Percentiles rank a stretch among this genome's conserved stretches.
Evolutionary conservation across 2,329 filamentous ascomycete genomes (phyloP).

Genomic region (Aspergillus fischeri): DNA sequence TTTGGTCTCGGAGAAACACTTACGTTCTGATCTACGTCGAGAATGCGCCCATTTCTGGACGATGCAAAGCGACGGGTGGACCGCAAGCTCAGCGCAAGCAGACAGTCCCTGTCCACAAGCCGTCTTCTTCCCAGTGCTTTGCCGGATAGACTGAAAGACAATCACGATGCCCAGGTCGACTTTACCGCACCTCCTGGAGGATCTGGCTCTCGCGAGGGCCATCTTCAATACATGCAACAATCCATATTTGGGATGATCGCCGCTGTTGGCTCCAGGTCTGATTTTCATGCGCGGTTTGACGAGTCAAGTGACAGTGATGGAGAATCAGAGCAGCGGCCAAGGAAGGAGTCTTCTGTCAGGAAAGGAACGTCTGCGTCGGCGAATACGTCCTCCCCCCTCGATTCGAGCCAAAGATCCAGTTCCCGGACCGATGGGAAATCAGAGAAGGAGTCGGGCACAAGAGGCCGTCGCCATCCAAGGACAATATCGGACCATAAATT

Average conservation of each 20-base stretch:
- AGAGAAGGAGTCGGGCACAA: constrained; percentile 14
- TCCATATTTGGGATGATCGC: constrained; percentile 91
- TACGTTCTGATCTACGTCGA: constrained; percentile 3
- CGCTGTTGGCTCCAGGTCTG: constrained; percentile 74
- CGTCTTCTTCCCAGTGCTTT: constrained; percentile 49
- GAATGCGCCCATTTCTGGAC: constrained; percentile 36
- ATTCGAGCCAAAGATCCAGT: constrained; percentile 2
- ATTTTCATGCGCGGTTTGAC: constrained; percentile 78
- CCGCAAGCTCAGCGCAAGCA: constrained; percentile 40
- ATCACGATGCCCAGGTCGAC: constrained; percentile 58
- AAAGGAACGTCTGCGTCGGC: constrained; percentile 6
- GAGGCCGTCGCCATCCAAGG: constrained; percentile 50
- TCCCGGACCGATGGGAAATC: neutral
- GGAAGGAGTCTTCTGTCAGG: constrained; percentile 5
- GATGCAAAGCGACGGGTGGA: constrained; percentile 40
- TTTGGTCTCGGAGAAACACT: neutral
- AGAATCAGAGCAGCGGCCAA: constrained; percentile 35
- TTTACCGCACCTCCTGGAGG: constrained; percentile 52
- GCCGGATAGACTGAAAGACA: constrained; percentile 55
- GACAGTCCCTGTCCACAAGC: constrained; percentile 39
- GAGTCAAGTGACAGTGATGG: constrained; percentile 77
- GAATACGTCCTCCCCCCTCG: constrained; percentile 1
- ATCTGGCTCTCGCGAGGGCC: constrained; percentile 35
- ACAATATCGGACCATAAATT: constrained; percentile 60
- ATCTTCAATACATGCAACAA: constrained; percentile 75